Conservation (phyloP, 148 eudicot genomes). For the Mesembryanthemum crystallinum region DNA sequence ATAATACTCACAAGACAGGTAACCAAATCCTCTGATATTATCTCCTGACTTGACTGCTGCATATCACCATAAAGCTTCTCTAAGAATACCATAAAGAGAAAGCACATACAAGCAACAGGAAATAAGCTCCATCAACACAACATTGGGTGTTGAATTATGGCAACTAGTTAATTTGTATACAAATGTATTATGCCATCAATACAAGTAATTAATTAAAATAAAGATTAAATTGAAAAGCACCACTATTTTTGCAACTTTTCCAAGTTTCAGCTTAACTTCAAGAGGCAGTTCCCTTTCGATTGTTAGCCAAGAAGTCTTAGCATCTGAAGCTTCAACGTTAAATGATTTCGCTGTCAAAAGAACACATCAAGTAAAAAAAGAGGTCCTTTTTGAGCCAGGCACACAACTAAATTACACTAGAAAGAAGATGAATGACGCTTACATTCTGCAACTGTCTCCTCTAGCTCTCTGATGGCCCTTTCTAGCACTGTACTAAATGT, state of each 20-base stretch:
- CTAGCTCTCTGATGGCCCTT: slow-evolving; percentile 18
- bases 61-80: not conserved
- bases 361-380: not conserved
- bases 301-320: not conserved
- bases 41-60: slow-evolving; percentile 16
- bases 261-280: slow-evolving; percentile 17
- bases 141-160: not conserved
- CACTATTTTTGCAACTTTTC: slow-evolving; percentile 6
- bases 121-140: not conserved
- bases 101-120: not conserved
- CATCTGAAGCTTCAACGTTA: slow-evolving; percentile 5
- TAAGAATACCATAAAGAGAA: not conserved
- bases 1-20: slow-evolving; percentile 17
- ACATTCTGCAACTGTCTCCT: slow-evolving; percentile 19
- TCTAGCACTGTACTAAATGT: slow-evolving; percentile 4
- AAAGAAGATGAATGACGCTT: not conserved
- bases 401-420: not conserved
- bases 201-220: not conserved
- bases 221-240: not conserved
- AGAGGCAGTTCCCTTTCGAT: slow-evolving; percentile 14
- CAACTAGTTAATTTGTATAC: not conserved
- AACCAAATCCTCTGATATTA: slow-evolving; percentile 6
- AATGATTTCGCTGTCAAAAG: slow-evolving; percentile 14
- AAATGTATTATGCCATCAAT: not conserved
- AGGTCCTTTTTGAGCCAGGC: slow-evolving; percentile 3